Evolutionary conservation across 2,329 filamentous ascomycete species (phyloP), one percentile per base, ranked within the genome.

Genomic region (Penicillium corylophilum): DNA sequence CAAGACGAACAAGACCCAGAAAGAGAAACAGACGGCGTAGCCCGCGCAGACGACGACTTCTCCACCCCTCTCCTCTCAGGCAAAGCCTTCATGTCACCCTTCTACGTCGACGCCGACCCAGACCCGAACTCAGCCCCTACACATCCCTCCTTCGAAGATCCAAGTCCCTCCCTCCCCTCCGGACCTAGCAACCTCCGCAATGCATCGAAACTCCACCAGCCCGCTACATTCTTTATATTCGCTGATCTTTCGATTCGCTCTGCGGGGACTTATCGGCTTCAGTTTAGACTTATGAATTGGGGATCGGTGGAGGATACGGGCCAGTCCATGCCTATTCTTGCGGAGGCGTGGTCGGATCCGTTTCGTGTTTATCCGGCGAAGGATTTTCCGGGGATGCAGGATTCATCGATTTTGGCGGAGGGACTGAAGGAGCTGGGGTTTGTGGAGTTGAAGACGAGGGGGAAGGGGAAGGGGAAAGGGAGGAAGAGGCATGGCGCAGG

Each of bases 211-310:
- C 55, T 59, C 12, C 46, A 56, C 40, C 61, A 66, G 4, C 74
- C 74, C 4, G 69, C 73, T 18, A 68, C 71, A 2, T 78, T 78
- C 55, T 78, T 78, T 57, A 73, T 78, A 23, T 78, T 78, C 46
- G 67, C 74, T 1, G 76, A 78, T 56, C 67, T 78, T 1, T 77
- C 75, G 3, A 69, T 78, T 20, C 74, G 75, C 41, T 71, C 70
- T 7, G 72, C 74, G 18, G 76, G 76, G 0, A 48, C 70, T 4
- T 78, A 78, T 55, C 70, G 71, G 6, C 62, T 79, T 1, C 71
- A 75, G 31, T 79, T 78, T 56, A 68, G 67, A 10, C 68, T 79
- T 20, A 75, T 78, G 70, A 72, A 76, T 52, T 67, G 68, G 70
- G 66, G 68, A 31, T 51, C 54, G 15, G 61, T 67, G 7, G 67